Evolutionary conservation across 495 filamentous ascomycete genomes (phyloP), one percentile per base, ranked within the genome.

Genomic region (Chaetomium tenue): DNA sequence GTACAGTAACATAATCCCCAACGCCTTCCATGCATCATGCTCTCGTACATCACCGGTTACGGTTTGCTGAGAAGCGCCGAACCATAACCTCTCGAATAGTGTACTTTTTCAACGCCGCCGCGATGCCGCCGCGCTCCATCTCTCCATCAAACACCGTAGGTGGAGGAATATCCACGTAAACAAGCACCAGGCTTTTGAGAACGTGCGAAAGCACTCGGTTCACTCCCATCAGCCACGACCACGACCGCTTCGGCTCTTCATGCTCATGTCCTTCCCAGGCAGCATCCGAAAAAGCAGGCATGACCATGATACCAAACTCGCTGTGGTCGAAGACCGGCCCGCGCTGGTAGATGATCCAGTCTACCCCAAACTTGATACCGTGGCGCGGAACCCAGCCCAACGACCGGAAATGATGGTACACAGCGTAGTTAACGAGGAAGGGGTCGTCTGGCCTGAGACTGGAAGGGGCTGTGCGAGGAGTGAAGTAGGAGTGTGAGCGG

Each of bases 391-490:
- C 91, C 94, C 94, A 99, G 53, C 94, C 94, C 0, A 98, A 83
- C 8, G 92, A 95, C 26, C 94, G 91, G 78, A 94, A 99, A 75
- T 99, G 94, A 70, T 99, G 94, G 71, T 97, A 99, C 16, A 89
- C 90, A 37, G 86, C 85, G 72, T 98, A 99, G 40, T 89, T 87
- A 25, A 94, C 71, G 51, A 97, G 79, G 76, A 99, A 98, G 0
- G 89, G 85, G 68, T 95, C 90, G 76, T 96, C 89, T 0, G 72
- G 68, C 15, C 58, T 87, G 84, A 60, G 81, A 76, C 26, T 85
- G 73, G 68, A 69, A 3, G 74, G 66, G 1, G 68, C 42, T 55
- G 48, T 12, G 60, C 68, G 80, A 37, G 86, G 79, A 59, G 92
- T 89, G 63, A 89, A 89, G 73, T 87, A 86, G 12, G 89, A 91